phyloP scores from a whole-genome alignment of 208 protist species.

The Endotrypanum monterogeii region DNA sequence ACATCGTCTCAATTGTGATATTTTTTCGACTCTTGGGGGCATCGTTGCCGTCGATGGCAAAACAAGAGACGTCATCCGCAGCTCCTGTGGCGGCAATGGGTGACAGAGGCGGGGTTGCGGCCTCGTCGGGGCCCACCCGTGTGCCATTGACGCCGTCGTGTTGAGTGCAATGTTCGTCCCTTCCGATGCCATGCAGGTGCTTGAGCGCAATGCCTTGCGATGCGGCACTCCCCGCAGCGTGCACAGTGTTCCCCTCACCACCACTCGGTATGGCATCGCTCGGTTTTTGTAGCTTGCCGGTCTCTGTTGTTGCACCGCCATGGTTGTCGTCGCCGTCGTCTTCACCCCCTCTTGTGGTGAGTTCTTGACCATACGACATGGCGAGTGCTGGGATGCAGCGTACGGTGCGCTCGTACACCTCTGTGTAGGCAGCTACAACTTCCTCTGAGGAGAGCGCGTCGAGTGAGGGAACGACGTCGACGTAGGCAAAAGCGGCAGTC shows the following conservation, averaged over 20 bases:
- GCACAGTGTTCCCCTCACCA: neutral
- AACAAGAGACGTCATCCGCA: constrained; percentile 16
- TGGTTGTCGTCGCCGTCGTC: neutral
- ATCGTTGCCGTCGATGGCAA: constrained; percentile 8
- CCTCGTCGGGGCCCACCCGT: neutral
- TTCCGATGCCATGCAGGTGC: no score
- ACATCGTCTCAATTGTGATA: neutral
- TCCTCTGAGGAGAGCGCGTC: constrained; percentile 44
- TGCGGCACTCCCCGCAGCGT: neutral
- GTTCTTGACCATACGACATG: neutral
- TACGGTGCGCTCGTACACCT: constrained; percentile 28
- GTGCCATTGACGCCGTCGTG: neutral
- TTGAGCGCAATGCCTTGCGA: no score
- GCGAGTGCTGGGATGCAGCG: constrained; percentile 33
- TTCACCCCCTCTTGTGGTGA: neutral
- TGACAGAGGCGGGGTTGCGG: constrained; percentile 23
- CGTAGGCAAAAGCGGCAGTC: constrained; percentile 18
- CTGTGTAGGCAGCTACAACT: constrained; percentile 41
- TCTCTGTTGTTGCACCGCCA: neutral
- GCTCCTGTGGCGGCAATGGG: constrained; percentile 16
- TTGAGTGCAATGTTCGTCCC: no score
- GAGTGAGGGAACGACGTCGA: constrained; percentile 38
- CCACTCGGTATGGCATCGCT: neutral
- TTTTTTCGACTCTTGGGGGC: neutral
- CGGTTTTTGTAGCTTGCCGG: neutral